Evolutionary conservation across 169 alveolate species (phyloP).

Genomic region (Eimeria acervulina): DNA sequence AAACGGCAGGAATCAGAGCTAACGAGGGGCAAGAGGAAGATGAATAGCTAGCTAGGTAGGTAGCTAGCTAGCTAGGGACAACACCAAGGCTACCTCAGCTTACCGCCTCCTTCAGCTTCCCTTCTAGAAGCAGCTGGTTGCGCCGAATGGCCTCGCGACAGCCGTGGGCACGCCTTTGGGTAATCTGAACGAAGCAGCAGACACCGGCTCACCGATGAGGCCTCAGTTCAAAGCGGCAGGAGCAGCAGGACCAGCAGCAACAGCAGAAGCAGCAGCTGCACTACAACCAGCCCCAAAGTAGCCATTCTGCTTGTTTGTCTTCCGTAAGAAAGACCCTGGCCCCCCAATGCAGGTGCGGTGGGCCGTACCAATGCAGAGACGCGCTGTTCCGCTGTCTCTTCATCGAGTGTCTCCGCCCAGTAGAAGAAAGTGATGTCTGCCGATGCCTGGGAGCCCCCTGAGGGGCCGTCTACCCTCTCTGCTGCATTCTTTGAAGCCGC

Average conservation of each 20-base stretch:
- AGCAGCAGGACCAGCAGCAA: neutral
- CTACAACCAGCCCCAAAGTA: too few relatives aligned
- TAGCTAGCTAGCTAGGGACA: neutral
- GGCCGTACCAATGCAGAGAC: constrained; percentile 66
- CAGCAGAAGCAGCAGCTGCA: neutral
- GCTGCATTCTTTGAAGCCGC: constrained; percentile 1
- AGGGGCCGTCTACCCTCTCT: constrained; percentile 15
- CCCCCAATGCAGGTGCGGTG: neutral
- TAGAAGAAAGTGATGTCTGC: constrained; percentile 73
- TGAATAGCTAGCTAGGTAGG: neutral
- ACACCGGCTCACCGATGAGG: neutral
- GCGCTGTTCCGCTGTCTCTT: constrained; percentile 62
- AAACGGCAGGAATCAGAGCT: neutral
- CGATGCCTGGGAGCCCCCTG: neutral
- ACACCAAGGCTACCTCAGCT: neutral
- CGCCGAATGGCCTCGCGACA: constrained; percentile 80
- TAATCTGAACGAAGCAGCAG: constrained; percentile 51
- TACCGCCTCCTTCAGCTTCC: constrained; percentile 69
- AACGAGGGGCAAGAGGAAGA: neutral
- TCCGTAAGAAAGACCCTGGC: neutral
- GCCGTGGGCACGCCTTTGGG: constrained; percentile 76
- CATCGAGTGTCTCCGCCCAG: constrained; percentile 52
- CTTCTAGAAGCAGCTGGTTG: constrained; percentile 69
- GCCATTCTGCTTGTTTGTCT: too few relatives aligned
- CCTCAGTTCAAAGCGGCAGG: neutral